Evolutionary conservation across 495 filamentous ascomycete genomes (phyloP).

Genomic region (Xylaria cubensis): DNA sequence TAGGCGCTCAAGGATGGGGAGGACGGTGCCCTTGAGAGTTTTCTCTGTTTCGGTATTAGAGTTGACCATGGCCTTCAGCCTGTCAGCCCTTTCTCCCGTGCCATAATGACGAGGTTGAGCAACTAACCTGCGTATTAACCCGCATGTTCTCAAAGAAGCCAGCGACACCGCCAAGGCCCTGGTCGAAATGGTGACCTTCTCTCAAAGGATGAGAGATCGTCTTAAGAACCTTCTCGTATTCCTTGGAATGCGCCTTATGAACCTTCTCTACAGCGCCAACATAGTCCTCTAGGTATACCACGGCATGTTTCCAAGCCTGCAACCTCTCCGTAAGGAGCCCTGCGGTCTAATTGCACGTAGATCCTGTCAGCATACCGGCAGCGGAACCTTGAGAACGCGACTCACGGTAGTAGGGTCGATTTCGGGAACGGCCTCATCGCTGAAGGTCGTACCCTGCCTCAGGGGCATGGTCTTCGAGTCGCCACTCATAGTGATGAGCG

Average conservation of each 20-base stretch:
- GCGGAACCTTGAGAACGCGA: constrained; percentile 25
- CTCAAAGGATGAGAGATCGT: constrained; percentile 84
- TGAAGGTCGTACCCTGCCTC: constrained; percentile 61
- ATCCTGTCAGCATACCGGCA: constrained; percentile 26
- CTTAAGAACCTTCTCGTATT: constrained; percentile 95
- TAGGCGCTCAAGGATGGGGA: constrained; percentile 86
- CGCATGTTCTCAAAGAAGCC: constrained; percentile 93
- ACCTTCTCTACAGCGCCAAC: constrained; percentile 81
- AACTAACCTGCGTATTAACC: constrained; percentile 79
- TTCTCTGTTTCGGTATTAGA: constrained; percentile 88
- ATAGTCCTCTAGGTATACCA: constrained; percentile 89
- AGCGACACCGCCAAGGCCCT: constrained; percentile 81
- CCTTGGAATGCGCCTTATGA: constrained; percentile 84
- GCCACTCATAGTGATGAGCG: constrained; percentile 38
- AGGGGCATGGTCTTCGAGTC: constrained; percentile 57
- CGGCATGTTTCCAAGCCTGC: constrained; percentile 94
- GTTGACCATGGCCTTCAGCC: constrained; percentile 73
- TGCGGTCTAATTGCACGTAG: constrained; percentile 59
- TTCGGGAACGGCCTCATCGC: constrained; percentile 71
- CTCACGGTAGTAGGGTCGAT: constrained; percentile 79
- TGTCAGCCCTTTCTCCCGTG: constrained; percentile 21
- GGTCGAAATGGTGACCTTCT: constrained; percentile 90
- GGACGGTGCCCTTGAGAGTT: constrained; percentile 78
- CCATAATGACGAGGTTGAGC: constrained; percentile 10
- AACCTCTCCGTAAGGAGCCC: constrained; percentile 83